A percentile compares a stretch with the other conserved stretches of the same genome.
Evolutionary conservation across 2,329 filamentous ascomycete species (phyloP).

Genomic region (Elsinoe ampelina): DNA sequence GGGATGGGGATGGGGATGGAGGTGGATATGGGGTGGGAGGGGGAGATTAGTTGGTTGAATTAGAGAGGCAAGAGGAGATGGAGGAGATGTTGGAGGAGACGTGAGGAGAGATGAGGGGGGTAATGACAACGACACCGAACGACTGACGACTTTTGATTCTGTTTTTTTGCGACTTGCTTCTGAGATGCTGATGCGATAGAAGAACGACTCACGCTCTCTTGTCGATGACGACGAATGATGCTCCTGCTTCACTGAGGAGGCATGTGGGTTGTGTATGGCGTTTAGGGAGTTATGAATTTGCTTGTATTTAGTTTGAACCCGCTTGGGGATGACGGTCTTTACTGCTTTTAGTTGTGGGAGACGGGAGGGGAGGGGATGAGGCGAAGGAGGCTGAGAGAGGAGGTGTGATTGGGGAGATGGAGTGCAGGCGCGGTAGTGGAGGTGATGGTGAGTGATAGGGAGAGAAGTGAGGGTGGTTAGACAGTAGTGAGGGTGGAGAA

Average conservation of each 20-base stretch:
- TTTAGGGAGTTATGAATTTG: neutral
- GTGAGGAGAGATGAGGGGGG: neutral
- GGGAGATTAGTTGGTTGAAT: slow-evolving; percentile 9
- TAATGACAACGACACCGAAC: neutral
- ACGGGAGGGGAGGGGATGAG: no score
- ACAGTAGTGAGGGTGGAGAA: neutral
- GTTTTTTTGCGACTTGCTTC: neutral
- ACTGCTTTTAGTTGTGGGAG: neutral
- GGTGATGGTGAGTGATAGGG: no score
- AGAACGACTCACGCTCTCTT: neutral
- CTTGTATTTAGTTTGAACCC: neutral
- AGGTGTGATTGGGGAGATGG: neutral
- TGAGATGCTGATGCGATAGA: neutral
- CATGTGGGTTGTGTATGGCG: neutral
- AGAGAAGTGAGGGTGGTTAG: neutral
- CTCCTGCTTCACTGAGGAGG: neutral
- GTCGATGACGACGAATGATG: neutral
- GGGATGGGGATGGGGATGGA: neutral
- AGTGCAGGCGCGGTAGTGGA: no score
- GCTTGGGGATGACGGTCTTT: neutral
- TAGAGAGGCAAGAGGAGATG: neutral
- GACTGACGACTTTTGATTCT: slow-evolving; percentile 6
- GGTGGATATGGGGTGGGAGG: slow-evolving; percentile 2
- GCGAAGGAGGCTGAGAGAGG: neutral
- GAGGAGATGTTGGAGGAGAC: neutral